Percentiles rank a stretch among this genome's conserved stretches.
These are phyloP conservation scores for Arthrobotrys pseudoclavata DNA, from an alignment of 2,329 filamentous ascomycete genomes.

Conservation along the genomic window DNA sequence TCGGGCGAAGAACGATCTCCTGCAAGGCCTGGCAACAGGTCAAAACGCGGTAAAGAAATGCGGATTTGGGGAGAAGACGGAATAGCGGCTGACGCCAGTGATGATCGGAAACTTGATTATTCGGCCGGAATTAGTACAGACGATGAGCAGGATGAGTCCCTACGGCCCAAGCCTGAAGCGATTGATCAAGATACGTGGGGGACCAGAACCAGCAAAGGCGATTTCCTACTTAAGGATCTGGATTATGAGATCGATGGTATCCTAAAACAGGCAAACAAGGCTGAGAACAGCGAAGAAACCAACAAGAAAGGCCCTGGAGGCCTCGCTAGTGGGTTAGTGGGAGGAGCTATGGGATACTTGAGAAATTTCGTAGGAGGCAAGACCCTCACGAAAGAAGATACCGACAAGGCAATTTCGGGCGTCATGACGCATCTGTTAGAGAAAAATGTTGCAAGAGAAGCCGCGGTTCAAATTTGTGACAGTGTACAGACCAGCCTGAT, in stretches of 20 bases:
- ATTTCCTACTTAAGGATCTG: conserved; percentile 93
- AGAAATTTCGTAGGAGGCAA: conserved; percentile 96
- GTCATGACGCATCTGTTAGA: conserved; percentile 95
- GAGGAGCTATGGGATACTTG: conserved; percentile 76
- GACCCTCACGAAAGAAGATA: conserved; percentile 86
- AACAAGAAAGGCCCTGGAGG: conserved; percentile 82
- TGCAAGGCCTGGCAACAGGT: conserved; percentile 66
- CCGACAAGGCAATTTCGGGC: conserved; percentile 91
- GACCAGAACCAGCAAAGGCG: conserved; percentile 83
- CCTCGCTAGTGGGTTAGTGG: conserved; percentile 76
- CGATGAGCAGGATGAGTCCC: conserved; percentile 70
- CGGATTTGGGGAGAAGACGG: conserved; percentile 94
- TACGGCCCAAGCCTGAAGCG: conserved; percentile 75
- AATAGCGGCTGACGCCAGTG: conserved; percentile 83
- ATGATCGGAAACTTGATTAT: conserved; percentile 86
- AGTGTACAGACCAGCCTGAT: conserved; percentile 91
- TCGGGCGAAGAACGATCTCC: conserved; percentile 84
- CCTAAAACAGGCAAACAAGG: conserved; percentile 81
- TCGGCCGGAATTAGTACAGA: conserved; percentile 75
- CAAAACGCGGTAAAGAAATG: conserved; percentile 80
- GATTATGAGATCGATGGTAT: conserved; percentile 95
- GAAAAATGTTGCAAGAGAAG: conserved; percentile 97
- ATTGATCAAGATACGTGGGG: conserved; percentile 88
- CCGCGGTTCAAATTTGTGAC: conserved; percentile 88
- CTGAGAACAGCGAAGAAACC: conserved; percentile 69